Base-by-base conservation (phyloP, 371 early-diverging fungal genomes). In the Edhazardia aedis region DNA sequence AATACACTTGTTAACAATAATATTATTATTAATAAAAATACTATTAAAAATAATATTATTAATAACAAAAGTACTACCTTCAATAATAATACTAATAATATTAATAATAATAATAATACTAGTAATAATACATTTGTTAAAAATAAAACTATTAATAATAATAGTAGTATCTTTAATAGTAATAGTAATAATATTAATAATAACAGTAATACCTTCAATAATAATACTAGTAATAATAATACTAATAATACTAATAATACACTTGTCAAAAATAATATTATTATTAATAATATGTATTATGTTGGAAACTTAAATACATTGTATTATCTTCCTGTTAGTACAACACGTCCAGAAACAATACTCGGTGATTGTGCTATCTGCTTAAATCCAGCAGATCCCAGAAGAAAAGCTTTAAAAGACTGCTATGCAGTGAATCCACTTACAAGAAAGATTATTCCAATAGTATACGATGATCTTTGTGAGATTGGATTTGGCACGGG, bases 331-430 rank as follows among this genome's bases (percentile, higher is more conserved):
- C 73, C 86, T 55, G 88, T 98, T 38, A 91, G 88, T 21, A 98
- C 99, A 18, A 96, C 94, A 1, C 84, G 98, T 80, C 78, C 90
- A 57, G 98, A 96, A 74, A 96, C 98, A 50, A 94, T 96, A 85
- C 75, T 93, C 44, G 94, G 91, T 62, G 98, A 96, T 75, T 81
- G 85, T 12, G 98, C 89, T 24, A 75, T 96, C 67, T 90, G 89
- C 51, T 82, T 89, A 24, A 86, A 96, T 65, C 90, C 90, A 4
- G 66, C 77, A 0, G 93, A 93, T 69, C 53, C 58, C 19, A 75
- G 92, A 57, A 90, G 88, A 68, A 77, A 69, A 74, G 44, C 14
- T 16, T 29, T 6, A 6, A 36, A 21, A 2, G 27, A 39, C n/a
- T 23, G 46, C 63, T 83, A 68, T 63, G 91, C 80, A 12, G 75